Base-by-base conservation (phyloP, 2,329 filamentous ascomycete genomes). In the Macrophomina pseudophaseolina region DNA sequence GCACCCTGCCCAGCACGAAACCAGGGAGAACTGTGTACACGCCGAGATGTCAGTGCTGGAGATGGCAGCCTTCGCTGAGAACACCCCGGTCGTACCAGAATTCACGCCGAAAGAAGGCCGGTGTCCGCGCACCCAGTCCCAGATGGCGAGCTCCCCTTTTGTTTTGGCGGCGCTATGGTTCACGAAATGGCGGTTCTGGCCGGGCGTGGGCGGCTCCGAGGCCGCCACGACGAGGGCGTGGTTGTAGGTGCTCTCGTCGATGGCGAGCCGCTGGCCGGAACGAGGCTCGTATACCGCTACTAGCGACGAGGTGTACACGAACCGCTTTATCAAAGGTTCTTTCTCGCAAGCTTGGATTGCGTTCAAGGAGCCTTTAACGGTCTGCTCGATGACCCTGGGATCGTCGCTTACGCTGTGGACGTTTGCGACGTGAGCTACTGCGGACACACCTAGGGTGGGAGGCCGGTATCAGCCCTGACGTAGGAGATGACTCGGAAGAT, bases 81-180 rank as follows among this genome's bases (percentile, higher is more conserved):
- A n/a, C n/a, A n/a, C n/a, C n/a, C n/a, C n/a, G n/a, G n/a, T n/a
- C n/a, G n/a, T 38, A 38, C 35, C 35, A 5, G 35, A 38, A 11
- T 38, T 38, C 35, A 38, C 35, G 5, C 5, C 11, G 35, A 38
- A 38, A 11, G 5, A 5, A 5, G 11, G 35, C 5, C 33, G 11
- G 7, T 7, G 16, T 30, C 33, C 30, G 11, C 30, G 5, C 12
- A 35, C 49, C 67, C 78, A 82, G 35, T 79, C 76, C 81, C 81
- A 83, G 1, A 81, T 68, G 8, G 75, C 75, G 16, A 76, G 73
- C 70, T 83, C 82, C 1, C 71, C 75, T 60, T 80, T 75, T 0
- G 74, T 77, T 67, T 84, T 84, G 49, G 75, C 79, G 2, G 80
- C 80, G 11, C 74, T 71, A 66, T 83, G 83, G 11, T 79, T 74